A percentile compares a stretch with the other conserved stretches of the same genome.
Conservation (phyloP, 2,329 filamentous ascomycete genomes). For the Exophiala bonariae region DNA sequence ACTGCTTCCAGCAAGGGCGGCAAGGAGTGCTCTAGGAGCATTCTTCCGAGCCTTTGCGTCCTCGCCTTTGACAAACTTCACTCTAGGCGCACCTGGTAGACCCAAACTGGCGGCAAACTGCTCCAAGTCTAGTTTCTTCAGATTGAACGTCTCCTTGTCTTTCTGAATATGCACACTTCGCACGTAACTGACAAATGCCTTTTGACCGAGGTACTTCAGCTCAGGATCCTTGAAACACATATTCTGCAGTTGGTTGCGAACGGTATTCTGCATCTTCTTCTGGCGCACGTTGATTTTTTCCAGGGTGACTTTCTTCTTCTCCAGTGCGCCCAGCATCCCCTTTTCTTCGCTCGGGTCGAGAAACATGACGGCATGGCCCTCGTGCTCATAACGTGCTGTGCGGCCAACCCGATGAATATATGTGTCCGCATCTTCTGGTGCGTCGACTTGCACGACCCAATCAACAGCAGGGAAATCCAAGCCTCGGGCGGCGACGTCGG, state of each 20-base stretch:
- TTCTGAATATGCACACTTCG: constrained; percentile 83
- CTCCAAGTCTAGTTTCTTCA: constrained; percentile 80
- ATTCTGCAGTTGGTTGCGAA: constrained; percentile 82
- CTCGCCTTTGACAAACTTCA: constrained; percentile 89
- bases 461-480: constrained; percentile 96
- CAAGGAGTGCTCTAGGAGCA: constrained; percentile 66
- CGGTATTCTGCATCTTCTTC: constrained; percentile 78
- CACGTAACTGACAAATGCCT: constrained; percentile 89
- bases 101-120: constrained; percentile 83
- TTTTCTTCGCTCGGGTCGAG: constrained; percentile 88
- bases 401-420: constrained; percentile 96
- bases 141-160: constrained; percentile 87
- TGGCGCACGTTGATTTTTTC: constrained; percentile 82
- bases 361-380: constrained; percentile 86
- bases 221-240: constrained; percentile 96
- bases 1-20: constrained; percentile 60
- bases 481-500: constrained; percentile 90
- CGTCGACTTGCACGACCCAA: constrained; percentile 98
- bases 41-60: constrained; percentile 88
- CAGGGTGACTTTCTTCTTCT: constrained; percentile 87
- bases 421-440: constrained; percentile 92
- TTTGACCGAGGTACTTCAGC: constrained; percentile 92
- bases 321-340: constrained; percentile 82
- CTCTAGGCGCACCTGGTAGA: constrained; percentile 85
- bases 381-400: constrained; percentile 88